Percentiles rank a stretch among this genome's conserved stretches.
Conservation (phyloP, 495 filamentous ascomycete genomes). For the Aspergillus avenaceus region DNA sequence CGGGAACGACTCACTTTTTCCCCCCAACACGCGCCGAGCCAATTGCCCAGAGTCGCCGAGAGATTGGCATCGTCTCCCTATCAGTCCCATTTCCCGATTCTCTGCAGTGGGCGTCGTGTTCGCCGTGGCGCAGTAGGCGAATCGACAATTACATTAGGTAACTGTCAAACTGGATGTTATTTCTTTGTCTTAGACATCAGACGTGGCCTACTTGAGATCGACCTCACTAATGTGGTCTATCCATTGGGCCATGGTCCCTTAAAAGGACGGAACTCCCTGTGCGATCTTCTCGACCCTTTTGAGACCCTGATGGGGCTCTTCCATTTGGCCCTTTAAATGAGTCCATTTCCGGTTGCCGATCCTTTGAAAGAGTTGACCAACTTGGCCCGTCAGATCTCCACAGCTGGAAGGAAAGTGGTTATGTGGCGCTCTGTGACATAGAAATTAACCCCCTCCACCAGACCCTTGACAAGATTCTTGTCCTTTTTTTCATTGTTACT, state of each 20-base stretch:
- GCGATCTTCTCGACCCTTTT: neutral
- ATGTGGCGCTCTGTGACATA: conserved; percentile 5
- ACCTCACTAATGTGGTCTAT: neutral
- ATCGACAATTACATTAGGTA: conserved; percentile 8
- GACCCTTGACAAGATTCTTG: neutral
- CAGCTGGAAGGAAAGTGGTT: neutral
- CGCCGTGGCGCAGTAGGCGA: neutral
- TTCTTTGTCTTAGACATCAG: neutral
- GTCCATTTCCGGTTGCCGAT: neutral
- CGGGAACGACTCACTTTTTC: neutral
- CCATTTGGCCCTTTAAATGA: neutral
- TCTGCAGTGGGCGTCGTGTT: conserved; percentile 4
- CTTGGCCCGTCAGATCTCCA: neutral
- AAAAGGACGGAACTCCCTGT: neutral
- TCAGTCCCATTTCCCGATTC: neutral
- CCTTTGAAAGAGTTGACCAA: neutral
- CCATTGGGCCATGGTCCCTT: neutral
- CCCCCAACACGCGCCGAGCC: conserved; percentile 11
- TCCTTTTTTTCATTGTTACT: neutral
- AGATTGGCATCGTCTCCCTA: conserved; percentile 25
- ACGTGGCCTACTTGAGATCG: neutral
- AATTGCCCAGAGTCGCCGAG: conserved; percentile 31
- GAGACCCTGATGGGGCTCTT: neutral
- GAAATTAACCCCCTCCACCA: neutral
- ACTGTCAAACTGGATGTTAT: neutral